Evolutionary conservation across 306 rosid genomes (phyloP).

Genomic region (Ochetophila trinervis): DNA sequence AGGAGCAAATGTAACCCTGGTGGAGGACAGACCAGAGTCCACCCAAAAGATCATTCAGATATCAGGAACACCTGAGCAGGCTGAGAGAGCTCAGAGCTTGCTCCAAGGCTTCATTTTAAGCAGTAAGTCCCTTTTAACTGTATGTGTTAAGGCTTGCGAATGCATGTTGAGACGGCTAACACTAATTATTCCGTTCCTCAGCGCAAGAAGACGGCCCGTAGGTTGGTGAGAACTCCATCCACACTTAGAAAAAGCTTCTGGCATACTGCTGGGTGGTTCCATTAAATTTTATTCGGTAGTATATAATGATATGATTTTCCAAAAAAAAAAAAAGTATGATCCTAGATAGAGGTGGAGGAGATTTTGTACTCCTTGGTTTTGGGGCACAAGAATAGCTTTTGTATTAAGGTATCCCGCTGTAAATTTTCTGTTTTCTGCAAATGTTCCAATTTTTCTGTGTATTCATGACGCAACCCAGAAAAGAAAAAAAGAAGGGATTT

Average conservation of each 20-base stretch:
- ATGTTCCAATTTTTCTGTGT: constrained; percentile 31
- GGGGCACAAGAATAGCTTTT: constrained; percentile 5
- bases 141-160: background rate
- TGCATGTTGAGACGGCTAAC: background rate
- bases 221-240: constrained; percentile 8
- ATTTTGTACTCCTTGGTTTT: background rate
- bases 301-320: too few relatives aligned
- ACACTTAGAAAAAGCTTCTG: too few relatives aligned
- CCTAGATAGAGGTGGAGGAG: background rate
- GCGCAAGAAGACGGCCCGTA: constrained; percentile 98
- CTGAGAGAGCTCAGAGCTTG: constrained; percentile 97
- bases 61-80: constrained; percentile 95
- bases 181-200: constrained; percentile 30
- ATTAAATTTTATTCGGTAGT: background rate
- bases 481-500: too few relatives aligned
- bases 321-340: background rate
- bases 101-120: constrained; percentile 96
- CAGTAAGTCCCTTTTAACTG: constrained; percentile 51
- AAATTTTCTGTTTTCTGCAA: constrained; percentile 31
- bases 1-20: constrained; percentile 84
- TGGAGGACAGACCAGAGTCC: constrained; percentile 80
- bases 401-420: constrained; percentile 33
- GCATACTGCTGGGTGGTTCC: background rate
- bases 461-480: constrained; percentile 14
- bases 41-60: constrained; percentile 78